phyloP scores from a whole-genome alignment of 345 rosid genomes.

The Brassica napus region Da-Ae NC_063438.1:27305501-27306000 shows the following conservation, averaged over 20 bases:
- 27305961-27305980: constrained; percentile 36
- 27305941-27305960: constrained; percentile 38
- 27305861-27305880: constrained; percentile 22
- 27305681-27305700: neutral
- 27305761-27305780: neutral
- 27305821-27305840: neutral
- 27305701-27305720: neutral
- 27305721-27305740: neutral
- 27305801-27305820: neutral
- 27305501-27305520: neutral
- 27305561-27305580: neutral
- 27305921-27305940: constrained; percentile 47
- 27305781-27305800: neutral
- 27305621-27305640: too few relatives aligned
- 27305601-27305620: neutral
- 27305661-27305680: constrained; percentile 10
- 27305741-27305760: constrained; percentile 28
- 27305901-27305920: constrained; percentile 34
- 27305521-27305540: neutral
- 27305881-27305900: constrained; percentile 36
- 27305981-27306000: neutral
- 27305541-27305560: neutral
- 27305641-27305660: constrained; percentile 3
- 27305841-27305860: constrained; percentile 10
- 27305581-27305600: neutral